Percentiles rank a stretch among this genome's conserved stretches.
Evolutionary conservation across 2,329 filamentous ascomycete species (phyloP).

Genomic region (Diaporthe longicolla): DNA sequence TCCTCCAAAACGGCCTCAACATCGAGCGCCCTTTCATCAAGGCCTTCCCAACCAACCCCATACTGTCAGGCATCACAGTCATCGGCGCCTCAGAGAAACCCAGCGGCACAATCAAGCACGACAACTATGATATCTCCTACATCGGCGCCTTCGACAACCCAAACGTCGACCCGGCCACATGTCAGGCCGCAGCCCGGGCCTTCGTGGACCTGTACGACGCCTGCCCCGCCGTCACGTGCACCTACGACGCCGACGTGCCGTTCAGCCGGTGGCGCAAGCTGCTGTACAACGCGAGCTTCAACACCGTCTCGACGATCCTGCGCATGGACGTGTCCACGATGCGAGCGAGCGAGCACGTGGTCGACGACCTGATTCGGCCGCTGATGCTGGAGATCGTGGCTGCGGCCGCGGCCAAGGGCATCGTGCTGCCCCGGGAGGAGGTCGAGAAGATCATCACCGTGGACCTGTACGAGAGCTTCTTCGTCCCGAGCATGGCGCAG

Average conservation of each 20-base stretch:
- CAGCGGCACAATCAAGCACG: constrained; percentile 65
- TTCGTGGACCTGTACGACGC: constrained; percentile 63
- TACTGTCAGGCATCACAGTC: constrained; percentile 67
- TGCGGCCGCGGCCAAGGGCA: constrained; percentile 59
- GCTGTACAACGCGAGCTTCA: constrained; percentile 63
- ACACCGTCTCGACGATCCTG: constrained; percentile 65
- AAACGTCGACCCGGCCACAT: constrained; percentile 47
- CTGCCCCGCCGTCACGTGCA: constrained; percentile 58
- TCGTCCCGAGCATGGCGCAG: constrained; percentile 67
- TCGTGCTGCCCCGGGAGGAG: constrained; percentile 58
- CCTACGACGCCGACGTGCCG: constrained; percentile 56
- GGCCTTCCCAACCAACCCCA: constrained; percentile 64
- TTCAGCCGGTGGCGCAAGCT: constrained; percentile 63
- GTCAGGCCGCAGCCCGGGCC: constrained; percentile 50
- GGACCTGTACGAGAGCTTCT: constrained; percentile 64
- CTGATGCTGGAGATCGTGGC: constrained; percentile 67
- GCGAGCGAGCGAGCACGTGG: constrained; percentile 57
- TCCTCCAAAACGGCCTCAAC: constrained; percentile 75
- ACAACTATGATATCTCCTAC: constrained; percentile 58
- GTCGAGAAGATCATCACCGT: constrained; percentile 61
- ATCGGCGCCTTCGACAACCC: constrained; percentile 65
- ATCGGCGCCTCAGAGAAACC: constrained; percentile 65
- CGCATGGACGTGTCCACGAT: constrained; percentile 65
- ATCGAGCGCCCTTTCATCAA: constrained; percentile 69
- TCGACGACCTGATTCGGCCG: constrained; percentile 63